Conservation (phyloP, 208 protist species). For the Leishmania gerbilli region DNA sequence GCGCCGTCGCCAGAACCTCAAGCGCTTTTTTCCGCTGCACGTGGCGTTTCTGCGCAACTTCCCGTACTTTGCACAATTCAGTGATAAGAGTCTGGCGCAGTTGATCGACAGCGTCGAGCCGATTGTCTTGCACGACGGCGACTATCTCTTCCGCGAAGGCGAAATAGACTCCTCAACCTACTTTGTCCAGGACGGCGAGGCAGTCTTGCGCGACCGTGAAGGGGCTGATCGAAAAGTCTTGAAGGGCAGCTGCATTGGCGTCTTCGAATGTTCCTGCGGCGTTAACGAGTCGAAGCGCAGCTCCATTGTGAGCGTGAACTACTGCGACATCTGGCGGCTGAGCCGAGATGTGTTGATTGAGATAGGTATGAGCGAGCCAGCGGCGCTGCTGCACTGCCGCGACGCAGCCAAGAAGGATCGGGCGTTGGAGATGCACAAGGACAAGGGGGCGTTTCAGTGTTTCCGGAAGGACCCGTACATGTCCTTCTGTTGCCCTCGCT, state of each 20-base stretch:
- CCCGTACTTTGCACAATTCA: slow-evolving; percentile 80
- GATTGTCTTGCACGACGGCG: slow-evolving; percentile 83
- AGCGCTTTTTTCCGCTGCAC: slow-evolving; percentile 80
- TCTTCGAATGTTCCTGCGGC: slow-evolving; percentile 87
- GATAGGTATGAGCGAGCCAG: slow-evolving; percentile 87
- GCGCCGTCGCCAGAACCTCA: slow-evolving; percentile 76
- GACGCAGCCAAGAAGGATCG: slow-evolving; percentile 64
- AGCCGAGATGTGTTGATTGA: slow-evolving; percentile 74
- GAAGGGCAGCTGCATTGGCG: slow-evolving; percentile 80
- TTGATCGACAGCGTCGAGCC: slow-evolving; percentile 77
- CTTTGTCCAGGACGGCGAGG: slow-evolving; percentile 85
- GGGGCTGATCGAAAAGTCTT: slow-evolving; percentile 39
- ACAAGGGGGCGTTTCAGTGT: slow-evolving; percentile 27
- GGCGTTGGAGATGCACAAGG: slow-evolving; percentile 54
- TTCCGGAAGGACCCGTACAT: slow-evolving; percentile 76
- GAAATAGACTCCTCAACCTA: slow-evolving; percentile 80
- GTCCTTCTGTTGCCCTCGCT: slow-evolving; percentile 50
- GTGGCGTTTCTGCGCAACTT: slow-evolving; percentile 80
- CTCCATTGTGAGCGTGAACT: slow-evolving; percentile 82
- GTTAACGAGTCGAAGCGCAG: slow-evolving; percentile 79
- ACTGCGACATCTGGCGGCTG: slow-evolving; percentile 89
- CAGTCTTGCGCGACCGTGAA: slow-evolving; percentile 45
- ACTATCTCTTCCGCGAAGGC: slow-evolving; percentile 61
- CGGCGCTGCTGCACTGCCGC: slow-evolving; percentile 78
- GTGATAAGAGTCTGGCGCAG: slow-evolving; percentile 45